Evolutionary conservation across 2,329 filamentous ascomycete genomes (phyloP), one percentile per base, ranked within the genome.

Genomic region (Sclerotinia trifoliorum): DNA sequence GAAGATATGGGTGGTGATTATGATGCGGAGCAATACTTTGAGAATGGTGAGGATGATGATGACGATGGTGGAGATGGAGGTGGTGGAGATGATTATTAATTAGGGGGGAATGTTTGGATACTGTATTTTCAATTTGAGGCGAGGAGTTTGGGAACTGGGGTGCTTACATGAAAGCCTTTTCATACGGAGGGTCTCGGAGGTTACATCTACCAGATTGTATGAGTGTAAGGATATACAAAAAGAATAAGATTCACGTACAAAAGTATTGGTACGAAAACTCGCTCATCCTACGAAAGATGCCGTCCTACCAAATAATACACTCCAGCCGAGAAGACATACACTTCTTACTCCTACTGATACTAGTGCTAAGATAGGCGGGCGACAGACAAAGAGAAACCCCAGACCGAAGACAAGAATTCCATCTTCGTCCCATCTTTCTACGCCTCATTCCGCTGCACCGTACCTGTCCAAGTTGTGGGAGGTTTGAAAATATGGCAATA

Each of bases 11-110:
- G 82, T 6, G 86, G 85, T 5, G 86, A 88, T 74, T 88, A 89
- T 73, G 85, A 88, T 72, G 87, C 84, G 1, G 87, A 89, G 73
- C 83, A 88, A 71, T 89, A 89, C 79, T 87, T 87, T 73, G 84
- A 86, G 70, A 85, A 82, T 66, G 87, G 87, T 8, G 87, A 84
- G 39, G 82, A 83, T 61, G 82, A 83, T 58, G 81, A 78, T 56
- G 85, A 80, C 51, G 84, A 55, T 44, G 48, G 65, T 5, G 65
- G 56, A 8, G 82, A 48, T 61, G 63, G 65, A 26, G 64, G 82
- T 44, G 85, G 82, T 52, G 74, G 69, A 4, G 74, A 75, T 56
- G 73, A 76, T 29, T 74, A 74, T 52, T 74, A 70, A 56, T 48
- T 35, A 15, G 26, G 29, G 29, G 11, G 6, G 7, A 21, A 39